phyloP scores from a whole-genome alignment of 2,329 filamentous ascomycete genomes.

The Colletotrichum sp. region DNA sequence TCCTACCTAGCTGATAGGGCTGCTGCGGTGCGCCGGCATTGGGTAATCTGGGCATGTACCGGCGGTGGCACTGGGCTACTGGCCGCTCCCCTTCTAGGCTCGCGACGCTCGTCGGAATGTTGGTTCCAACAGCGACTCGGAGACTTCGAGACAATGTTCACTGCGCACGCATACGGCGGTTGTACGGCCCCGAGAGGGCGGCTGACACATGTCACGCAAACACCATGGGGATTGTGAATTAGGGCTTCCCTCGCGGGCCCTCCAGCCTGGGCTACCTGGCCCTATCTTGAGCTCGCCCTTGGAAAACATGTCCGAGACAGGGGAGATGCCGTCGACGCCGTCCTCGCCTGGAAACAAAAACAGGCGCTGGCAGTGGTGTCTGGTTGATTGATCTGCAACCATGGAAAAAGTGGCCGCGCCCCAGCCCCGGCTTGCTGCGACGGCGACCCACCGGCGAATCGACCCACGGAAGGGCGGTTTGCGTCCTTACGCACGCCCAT shows the following conservation, averaged over 20 bases:
- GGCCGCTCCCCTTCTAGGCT: neutral
- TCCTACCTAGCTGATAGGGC: neutral
- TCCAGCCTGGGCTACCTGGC: neutral
- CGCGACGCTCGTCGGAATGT: neutral
- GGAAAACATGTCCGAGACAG: neutral
- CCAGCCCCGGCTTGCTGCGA: neutral
- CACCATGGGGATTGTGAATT: neutral
- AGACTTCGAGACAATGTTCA: neutral
- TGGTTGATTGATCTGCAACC: conserved; percentile 11
- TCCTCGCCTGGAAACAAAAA: conserved; percentile 3
- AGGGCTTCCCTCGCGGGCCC: neutral
- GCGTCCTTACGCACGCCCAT: neutral
- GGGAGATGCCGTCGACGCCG: neutral
- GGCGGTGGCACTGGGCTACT: neutral
- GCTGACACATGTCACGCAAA: conserved; percentile 16
- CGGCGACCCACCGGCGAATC: neutral
- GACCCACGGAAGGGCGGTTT: neutral
- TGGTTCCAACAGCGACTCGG: neutral
- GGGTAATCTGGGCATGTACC: neutral
- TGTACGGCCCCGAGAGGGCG: neutral
- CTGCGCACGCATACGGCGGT: neutral
- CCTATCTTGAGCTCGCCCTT: conserved; percentile 1
- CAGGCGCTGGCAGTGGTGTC: neutral
- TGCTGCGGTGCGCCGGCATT: neutral
- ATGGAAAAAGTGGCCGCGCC: neutral